Conservation (phyloP, 345 rosid species). For the Geranium rotundifolium region DNA sequence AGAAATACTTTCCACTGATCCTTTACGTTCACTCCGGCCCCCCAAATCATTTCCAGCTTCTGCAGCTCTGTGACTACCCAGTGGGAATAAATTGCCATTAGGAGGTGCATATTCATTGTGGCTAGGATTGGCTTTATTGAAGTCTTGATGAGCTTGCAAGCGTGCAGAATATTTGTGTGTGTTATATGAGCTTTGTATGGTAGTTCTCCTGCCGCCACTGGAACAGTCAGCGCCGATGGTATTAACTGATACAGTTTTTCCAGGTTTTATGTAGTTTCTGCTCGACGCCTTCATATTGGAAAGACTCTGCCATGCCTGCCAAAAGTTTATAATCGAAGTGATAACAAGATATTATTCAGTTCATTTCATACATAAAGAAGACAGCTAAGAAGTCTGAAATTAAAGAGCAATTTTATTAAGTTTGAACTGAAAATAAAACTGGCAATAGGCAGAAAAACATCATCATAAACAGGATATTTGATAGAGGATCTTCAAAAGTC, state of each 20-base stretch:
- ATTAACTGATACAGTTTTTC: slow-evolving; percentile 44
- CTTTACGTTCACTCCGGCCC: neutral
- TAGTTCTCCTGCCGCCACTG: slow-evolving; percentile 27
- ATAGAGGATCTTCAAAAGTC: neutral
- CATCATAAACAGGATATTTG: neutral
- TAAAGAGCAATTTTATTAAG: neutral
- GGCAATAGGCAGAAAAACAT: neutral
- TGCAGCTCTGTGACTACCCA: neutral
- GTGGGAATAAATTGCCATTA: neutral
- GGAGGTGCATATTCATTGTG: neutral
- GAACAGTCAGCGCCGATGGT: slow-evolving; percentile 19
- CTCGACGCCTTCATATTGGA: slow-evolving; percentile 47
- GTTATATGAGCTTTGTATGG: slow-evolving; percentile 20
- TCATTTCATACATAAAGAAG: neutral
- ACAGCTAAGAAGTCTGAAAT: neutral
- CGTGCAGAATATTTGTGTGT: slow-evolving; percentile 16
- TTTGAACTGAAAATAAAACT: neutral
- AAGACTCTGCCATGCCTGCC: slow-evolving; percentile 87
- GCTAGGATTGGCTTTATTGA: slow-evolving; percentile 2
- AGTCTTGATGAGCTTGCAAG: slow-evolving; percentile 18
- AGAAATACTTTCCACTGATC: neutral
- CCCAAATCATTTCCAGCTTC: neutral
- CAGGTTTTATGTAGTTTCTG: slow-evolving; percentile 61
- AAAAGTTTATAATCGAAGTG: slow-evolving; percentile 14
- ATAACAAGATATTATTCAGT: slow-evolving; percentile 4